A percentile compares a stretch with the other conserved stretches of the same genome.
Evolutionary conservation across 352 stramenopile genomes (phyloP).

Genomic region (Paralagenidium karlingii): DNA sequence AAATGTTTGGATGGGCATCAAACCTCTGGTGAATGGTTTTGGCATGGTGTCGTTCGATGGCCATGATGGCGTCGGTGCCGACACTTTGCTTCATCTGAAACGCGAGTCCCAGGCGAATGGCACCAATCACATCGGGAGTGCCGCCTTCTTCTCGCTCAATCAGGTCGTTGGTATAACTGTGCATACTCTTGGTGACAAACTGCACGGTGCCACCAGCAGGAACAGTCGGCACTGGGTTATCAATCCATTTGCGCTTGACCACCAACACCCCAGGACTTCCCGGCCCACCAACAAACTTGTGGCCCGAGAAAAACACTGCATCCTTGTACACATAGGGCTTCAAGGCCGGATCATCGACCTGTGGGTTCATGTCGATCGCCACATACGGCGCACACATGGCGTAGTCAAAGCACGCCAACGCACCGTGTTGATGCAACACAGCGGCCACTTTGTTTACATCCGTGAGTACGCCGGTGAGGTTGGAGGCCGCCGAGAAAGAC

Average conservation of each 20-base stretch:
- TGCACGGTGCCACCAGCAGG: conserved; percentile 57
- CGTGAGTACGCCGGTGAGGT: conserved; percentile 81
- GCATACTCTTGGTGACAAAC: conserved; percentile 74
- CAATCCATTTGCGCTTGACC: conserved; percentile 61
- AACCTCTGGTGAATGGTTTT: background rate
- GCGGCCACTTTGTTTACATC: conserved; percentile 42
- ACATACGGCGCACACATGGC: conserved; percentile 81
- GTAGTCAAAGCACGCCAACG: conserved; percentile 85
- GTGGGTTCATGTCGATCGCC: conserved; percentile 84
- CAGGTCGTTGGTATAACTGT: conserved; percentile 78
- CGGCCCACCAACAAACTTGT: conserved; percentile 89
- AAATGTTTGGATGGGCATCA: conserved; percentile 2
- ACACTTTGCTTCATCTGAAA: conserved; percentile 56
- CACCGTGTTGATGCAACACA: conserved; percentile 67
- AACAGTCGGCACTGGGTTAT: conserved; percentile 10
- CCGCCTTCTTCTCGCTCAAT: conserved; percentile 89
- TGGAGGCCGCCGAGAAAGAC: conserved; percentile 72
- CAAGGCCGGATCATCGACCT: background rate
- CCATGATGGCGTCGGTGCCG: conserved; percentile 9
- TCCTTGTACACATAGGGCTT: conserved; percentile 38
- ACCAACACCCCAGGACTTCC: conserved; percentile 81
- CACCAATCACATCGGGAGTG: conserved; percentile 83
- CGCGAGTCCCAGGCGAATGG: conserved; percentile 72
- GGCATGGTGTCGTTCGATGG: conserved; percentile 6
- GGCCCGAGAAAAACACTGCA: conserved; percentile 83